Percentiles rank a stretch among this genome's conserved stretches.
These are phyloP conservation scores for Lactarius evosmus DNA, from an alignment of 768 basidiomycete species.

Conservation along the genomic window DNA sequence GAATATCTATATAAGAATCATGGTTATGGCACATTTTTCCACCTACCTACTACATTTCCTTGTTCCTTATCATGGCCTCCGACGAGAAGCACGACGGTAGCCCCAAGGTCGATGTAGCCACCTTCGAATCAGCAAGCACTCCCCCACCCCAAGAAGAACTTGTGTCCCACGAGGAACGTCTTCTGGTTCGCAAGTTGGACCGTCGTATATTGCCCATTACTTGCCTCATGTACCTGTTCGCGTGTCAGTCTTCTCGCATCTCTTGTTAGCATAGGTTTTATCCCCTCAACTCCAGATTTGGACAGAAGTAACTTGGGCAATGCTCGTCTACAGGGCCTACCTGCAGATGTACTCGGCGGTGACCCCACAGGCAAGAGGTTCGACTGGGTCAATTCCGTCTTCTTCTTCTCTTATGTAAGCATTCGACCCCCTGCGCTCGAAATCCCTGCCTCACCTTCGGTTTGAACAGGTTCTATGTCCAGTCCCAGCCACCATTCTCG, in stretches of 20 bases:
- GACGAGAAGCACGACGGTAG: slow-evolving; percentile 18
- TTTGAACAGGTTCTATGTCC: slow-evolving; percentile 58
- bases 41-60: background rate
- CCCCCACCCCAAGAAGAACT: background rate
- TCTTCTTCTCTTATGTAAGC: slow-evolving; percentile 75
- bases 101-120: background rate
- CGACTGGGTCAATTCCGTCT: slow-evolving; percentile 74
- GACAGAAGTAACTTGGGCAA: slow-evolving; percentile 81
- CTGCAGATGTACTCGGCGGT: slow-evolving; percentile 59
- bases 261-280: background rate
- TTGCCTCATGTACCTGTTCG: slow-evolving; percentile 72
- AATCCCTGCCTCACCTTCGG: background rate
- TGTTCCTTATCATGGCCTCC: background rate
- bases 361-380: slow-evolving; percentile 68
- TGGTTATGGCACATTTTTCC: background rate
- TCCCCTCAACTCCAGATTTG: slow-evolving; percentile 39
- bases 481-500: slow-evolving; percentile 60
- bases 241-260: slow-evolving; percentile 48
- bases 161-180: slow-evolving; percentile 43
- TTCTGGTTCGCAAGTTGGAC: slow-evolving; percentile 64
- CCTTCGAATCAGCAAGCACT: background rate
- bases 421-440: background rate
- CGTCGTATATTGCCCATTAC: slow-evolving; percentile 64
- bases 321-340: slow-evolving; percentile 69
- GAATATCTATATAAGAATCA: background rate